These are phyloP conservation scores for Xanthoconium purpureum DNA, from an alignment of 768 basidiomycete species.

Conservation along the genomic window DNA sequence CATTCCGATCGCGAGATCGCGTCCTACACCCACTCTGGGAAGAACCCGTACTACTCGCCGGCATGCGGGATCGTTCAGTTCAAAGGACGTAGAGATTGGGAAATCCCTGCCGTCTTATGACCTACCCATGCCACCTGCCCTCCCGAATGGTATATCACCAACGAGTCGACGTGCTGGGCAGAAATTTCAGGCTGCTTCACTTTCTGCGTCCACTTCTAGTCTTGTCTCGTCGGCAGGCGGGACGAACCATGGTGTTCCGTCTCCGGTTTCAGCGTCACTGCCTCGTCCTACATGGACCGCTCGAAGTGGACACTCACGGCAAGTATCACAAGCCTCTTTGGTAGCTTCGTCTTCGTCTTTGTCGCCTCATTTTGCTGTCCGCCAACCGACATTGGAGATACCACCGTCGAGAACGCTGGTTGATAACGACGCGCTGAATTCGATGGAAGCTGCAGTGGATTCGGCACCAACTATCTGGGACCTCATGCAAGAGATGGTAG, in stretches of 20 bases:
- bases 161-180: constrained; percentile 48
- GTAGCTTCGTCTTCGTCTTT: constrained; percentile 39
- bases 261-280: constrained; percentile 11
- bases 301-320: constrained; percentile 37
- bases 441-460: constrained; percentile 75
- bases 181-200: constrained; percentile 42
- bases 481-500: constrained; percentile 70
- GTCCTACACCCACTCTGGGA: constrained; percentile 31
- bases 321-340: constrained; percentile 44
- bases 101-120: constrained; percentile 72
- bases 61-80: constrained; percentile 94
- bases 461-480: constrained; percentile 82
- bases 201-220: constrained; percentile 25
- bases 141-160: constrained; percentile 29
- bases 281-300: constrained; percentile 9
- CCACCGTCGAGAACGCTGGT: constrained; percentile 61
- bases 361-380: constrained; percentile 24
- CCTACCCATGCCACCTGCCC: constrained; percentile 26
- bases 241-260: constrained; percentile 1
- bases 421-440: constrained; percentile 75
- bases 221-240: constrained; percentile 8
- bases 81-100: constrained; percentile 87
- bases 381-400: constrained; percentile 43
- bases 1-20: constrained; percentile 30
- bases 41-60: constrained; percentile 62